These are phyloP conservation scores for Marasmius fiardii DNA, from an alignment of 1,284 basidiomycete species.

Conservation along the genomic window DNA sequence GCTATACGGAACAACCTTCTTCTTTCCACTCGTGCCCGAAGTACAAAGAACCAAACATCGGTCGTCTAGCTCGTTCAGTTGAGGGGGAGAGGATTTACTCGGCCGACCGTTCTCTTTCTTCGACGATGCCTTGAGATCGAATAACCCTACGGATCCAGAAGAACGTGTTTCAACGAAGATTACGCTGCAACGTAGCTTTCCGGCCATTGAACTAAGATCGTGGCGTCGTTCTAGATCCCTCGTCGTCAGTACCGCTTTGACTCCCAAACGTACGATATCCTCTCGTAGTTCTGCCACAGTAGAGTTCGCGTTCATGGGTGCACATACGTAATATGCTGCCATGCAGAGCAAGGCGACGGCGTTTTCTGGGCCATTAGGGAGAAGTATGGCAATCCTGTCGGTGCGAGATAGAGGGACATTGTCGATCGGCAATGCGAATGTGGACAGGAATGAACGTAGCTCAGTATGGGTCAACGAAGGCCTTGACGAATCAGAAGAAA, in stretches of 20 bases:
- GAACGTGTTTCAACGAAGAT: constrained; percentile 28
- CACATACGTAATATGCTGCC: constrained; percentile 37
- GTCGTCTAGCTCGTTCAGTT: constrained; percentile 38
- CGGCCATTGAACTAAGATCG: constrained; percentile 25
- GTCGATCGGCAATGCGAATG: constrained; percentile 34
- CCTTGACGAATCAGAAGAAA: constrained; percentile 20
- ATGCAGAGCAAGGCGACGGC: constrained; percentile 38
- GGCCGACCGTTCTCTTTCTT: constrained; percentile 12
- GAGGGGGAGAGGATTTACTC: constrained; percentile 19
- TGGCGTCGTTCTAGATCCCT: constrained; percentile 33
- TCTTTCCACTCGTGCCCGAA: constrained; percentile 62
- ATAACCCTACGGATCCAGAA: constrained; percentile 33
- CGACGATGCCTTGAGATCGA: constrained; percentile 31
- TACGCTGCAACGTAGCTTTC: constrained; percentile 31
- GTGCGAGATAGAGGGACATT: neutral
- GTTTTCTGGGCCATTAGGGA: constrained; percentile 41
- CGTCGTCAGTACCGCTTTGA: constrained; percentile 35
- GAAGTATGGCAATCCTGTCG: constrained; percentile 33
- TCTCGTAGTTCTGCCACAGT: constrained; percentile 37
- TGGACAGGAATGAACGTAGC: constrained; percentile 30
- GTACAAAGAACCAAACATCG: constrained; percentile 58
- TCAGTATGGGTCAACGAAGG: constrained; percentile 22
- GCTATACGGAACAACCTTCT: constrained; percentile 58
- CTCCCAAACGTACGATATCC: constrained; percentile 33
- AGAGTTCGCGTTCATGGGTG: constrained; percentile 40